A percentile compares a stretch with the other conserved stretches of the same genome.
Evolutionary conservation across 495 filamentous ascomycete genomes (phyloP).

Genomic region (Annulohypoxylon nitens): DNA sequence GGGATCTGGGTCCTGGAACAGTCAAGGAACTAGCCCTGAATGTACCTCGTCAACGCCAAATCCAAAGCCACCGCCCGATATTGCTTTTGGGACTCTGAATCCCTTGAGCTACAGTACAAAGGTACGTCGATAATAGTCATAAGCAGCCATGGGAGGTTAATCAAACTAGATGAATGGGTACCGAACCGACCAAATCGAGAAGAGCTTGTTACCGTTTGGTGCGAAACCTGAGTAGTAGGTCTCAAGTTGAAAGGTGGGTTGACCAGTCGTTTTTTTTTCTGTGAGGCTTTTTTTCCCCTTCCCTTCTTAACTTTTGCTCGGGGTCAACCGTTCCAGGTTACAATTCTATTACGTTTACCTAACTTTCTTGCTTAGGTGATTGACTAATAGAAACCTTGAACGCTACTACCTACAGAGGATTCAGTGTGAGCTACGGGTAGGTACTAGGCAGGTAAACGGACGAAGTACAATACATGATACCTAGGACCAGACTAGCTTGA

Average conservation of each 20-base stretch:
- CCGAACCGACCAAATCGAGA: conserved; percentile 15
- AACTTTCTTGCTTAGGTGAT: conserved; percentile 25
- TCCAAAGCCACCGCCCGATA: too few species aligned
- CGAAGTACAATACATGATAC: conserved; percentile 7
- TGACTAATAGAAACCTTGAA: conserved; percentile 1
- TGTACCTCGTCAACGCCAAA: too few species aligned
- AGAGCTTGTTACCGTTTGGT: conserved; percentile 1
- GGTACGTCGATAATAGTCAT: neutral
- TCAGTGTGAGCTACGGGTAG: too few species aligned
- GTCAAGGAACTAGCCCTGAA: too few species aligned
- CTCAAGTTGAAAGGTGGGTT: conserved; percentile 13
- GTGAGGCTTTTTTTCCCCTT: conserved; percentile 37
- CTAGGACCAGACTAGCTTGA: too few species aligned
- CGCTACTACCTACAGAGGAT: too few species aligned
- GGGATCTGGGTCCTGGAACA: too few species aligned
- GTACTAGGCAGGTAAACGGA: neutral
- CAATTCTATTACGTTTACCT: conserved; percentile 43
- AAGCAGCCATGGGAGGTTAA: conserved; percentile 1
- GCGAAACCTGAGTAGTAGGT: conserved; percentile 7
- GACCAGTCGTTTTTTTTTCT: neutral
- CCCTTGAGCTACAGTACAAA: conserved; percentile 13
- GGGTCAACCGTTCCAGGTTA: neutral
- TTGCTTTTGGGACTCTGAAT: neutral
- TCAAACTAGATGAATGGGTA: neutral
- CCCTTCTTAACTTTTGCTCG: neutral